Base-by-base conservation (phyloP, 2,329 filamentous ascomycete species). In the Aulographum hederae region DNA sequence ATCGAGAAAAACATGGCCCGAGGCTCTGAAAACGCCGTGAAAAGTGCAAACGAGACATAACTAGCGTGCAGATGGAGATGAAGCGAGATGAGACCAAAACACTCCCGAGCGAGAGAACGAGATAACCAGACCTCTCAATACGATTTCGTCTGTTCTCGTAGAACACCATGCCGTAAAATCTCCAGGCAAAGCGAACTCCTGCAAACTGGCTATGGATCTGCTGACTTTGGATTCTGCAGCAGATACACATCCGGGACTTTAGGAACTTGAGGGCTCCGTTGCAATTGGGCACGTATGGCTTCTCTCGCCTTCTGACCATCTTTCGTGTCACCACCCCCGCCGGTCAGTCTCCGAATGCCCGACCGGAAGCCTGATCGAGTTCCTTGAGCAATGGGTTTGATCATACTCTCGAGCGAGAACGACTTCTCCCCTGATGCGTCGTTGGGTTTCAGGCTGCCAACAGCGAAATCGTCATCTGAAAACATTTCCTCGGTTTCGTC, bases 401-500 rank as follows among this genome's bases (percentile, higher is more conserved):
- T 65, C 58, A 73, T 71, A 34, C 60, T 69, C 41, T 40, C 41
- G 4, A 41, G 27, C 3, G 32, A 34, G 53, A 40, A 38, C 10
- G 21, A 8, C 25, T 37, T 41, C 15, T 39, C 41, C 14, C 12
- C 13, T 18, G 20, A 14, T 13, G 8, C 18, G 14, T 25, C 10
- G 34, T 18, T 17, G 15, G 15, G 14, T 32, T 8, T 28, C 27
- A 28, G 18, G 29, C 34, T 43, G 17, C 53, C 51, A 30, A 44
- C 63, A 40, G 50, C 73, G 58, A 42, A 73, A 58, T 49, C 35
- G 11, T 84, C 78, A 11, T 73, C 86, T 0, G 81, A 92, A 41
- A 86, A 76, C 0, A 78, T 65, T 32, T 78, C 79, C 26, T 80
- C 53, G 4, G 63, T 60, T 41, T 93, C 84, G 35, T 92, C 82